Conservation (phyloP, 345 rosid species). For the Cardamine occulta region DNA sequence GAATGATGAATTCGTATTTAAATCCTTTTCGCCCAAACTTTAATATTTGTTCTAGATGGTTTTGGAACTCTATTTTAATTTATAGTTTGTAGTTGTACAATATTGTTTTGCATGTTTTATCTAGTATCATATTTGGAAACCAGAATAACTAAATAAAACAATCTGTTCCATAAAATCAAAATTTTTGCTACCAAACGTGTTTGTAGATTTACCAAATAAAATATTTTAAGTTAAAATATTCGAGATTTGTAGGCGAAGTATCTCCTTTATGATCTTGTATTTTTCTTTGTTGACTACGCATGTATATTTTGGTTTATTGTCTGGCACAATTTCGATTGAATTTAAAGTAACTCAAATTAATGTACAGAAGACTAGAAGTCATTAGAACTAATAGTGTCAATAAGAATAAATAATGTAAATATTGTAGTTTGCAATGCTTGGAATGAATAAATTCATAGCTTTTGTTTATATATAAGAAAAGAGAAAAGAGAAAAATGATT, state of each 20-base stretch:
- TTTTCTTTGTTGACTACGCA: slow-evolving; percentile 14
- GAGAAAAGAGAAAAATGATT: not conserved
- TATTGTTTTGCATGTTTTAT: not conserved
- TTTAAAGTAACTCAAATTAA: not conserved
- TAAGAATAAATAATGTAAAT: not conserved
- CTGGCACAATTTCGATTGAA: not conserved
- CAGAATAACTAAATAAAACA: not conserved
- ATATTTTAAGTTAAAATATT: not conserved
- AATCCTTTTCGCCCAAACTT: not conserved
- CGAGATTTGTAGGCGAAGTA: slow-evolving; percentile 9
- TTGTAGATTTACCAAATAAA: slow-evolving; percentile 4
- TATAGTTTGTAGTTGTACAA: not conserved
- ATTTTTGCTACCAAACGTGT: slow-evolving; percentile 12
- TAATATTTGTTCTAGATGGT: not conserved
- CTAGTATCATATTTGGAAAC: not conserved
- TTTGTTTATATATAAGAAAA: not conserved
- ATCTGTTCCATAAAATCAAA: not conserved
- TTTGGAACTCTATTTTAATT: not conserved
- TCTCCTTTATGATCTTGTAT: slow-evolving; percentile 7
- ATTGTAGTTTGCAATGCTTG: slow-evolving; percentile 5
- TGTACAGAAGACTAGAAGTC: not conserved
- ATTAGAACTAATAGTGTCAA: not conserved
- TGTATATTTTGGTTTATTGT: slow-evolving; percentile 7
- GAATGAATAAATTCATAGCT: slow-evolving; percentile 10
- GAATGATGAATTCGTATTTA: not conserved